Evolutionary conservation across 2,329 filamentous ascomycete species (phyloP), one percentile per base, ranked within the genome.

Genomic region (Fonsecaea multimorphosa): DNA sequence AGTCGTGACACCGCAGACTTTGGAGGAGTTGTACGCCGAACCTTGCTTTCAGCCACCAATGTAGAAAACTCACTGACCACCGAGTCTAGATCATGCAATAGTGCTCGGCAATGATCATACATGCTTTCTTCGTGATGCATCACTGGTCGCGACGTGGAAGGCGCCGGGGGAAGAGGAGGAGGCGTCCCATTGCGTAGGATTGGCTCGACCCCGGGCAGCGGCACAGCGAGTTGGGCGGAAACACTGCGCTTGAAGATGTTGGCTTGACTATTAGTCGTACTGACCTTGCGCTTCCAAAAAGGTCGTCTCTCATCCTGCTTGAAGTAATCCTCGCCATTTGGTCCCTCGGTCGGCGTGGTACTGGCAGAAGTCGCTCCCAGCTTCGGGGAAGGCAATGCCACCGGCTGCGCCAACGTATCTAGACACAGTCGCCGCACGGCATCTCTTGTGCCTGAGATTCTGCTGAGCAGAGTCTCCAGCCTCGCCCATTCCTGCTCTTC

Each of bases 261-360:
- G 75, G 80, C 56, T 75, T 76, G 31, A 65, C 63, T 63, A 22
- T 73, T 73, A 31, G 75, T 78, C 49, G 76, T 79, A 72, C 88
- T 93, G 0, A 89, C 83, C 78, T 96, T 97, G 55, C 94, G 88
- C 77, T 93, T 96, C 95, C 95, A 99, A 74, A 99, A 98, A 0
- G 92, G 83, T 65, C 87, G 86, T 75, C 84, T 92, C 61, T 92
- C 88, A 9, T 71, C 77, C 65, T 73, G 72, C 19, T 75, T 75
- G 31, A 74, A 73, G 40, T 74, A 73, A 54, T 80, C 79, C 9
- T 75, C 77, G 3, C 65, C 67, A 49, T 19, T 31, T 22, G 74
- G 74, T n/a, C 73, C 69, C 29, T 80, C 78, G 2, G 73, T 71
- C 0, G 75, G 68, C 16, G 70, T 68, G 7, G 67, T 59, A n/a